Base-by-base conservation (phyloP, 2,329 filamentous ascomycete species). In the Metarhizium brunneum region DNA sequence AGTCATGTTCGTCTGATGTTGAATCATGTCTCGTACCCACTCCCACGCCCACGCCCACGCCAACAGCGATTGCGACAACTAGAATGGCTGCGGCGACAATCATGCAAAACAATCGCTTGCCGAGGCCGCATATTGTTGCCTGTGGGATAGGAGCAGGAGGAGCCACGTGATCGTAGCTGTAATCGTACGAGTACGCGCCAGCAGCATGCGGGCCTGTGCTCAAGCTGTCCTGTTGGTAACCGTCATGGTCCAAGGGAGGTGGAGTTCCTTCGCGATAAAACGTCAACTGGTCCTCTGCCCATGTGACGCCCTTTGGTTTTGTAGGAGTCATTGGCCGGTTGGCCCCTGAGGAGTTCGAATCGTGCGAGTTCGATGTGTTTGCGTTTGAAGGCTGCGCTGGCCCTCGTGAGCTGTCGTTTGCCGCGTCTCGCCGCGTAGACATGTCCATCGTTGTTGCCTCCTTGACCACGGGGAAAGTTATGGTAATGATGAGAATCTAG, bases 241-340 rank as follows among this genome's bases (percentile, higher is more conserved):
- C 52, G 59, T 54, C 11, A 59, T 63, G 38, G 55, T 49, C 49
- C 8, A 49, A 59, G 2, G 68, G 69, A 13, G 71, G 64, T 13
- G 71, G 71, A n/a, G 72, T 72, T 13, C 60, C 62, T 54, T 74
- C 72, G 18, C 71, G 69, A 60, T 71, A 73, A 42, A 75, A 75
- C 0, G 72, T 75, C 57, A 66, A 71, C 29, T 67, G 63, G 32
- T 54, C 55, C 52, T 56, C 54, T 45, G 47, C 54, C 54, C 54
- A 56, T 18, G 36, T 48, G 29, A 48, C 52, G 30, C 52, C 57
- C 18, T 54, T 54, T 20, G 53, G 29, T 13, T 25, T 43, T 14
- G 10, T 3, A 6, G 45, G 6, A 14, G 30, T 13, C 20, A 5
- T 48, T 16, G 45, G 45, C 14, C 25, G 45, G n/a, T 48, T 48